Evolutionary conservation across 2,329 filamentous ascomycete species (phyloP), one percentile per base, ranked within the genome.

Genomic region (Penicillium italicum): DNA sequence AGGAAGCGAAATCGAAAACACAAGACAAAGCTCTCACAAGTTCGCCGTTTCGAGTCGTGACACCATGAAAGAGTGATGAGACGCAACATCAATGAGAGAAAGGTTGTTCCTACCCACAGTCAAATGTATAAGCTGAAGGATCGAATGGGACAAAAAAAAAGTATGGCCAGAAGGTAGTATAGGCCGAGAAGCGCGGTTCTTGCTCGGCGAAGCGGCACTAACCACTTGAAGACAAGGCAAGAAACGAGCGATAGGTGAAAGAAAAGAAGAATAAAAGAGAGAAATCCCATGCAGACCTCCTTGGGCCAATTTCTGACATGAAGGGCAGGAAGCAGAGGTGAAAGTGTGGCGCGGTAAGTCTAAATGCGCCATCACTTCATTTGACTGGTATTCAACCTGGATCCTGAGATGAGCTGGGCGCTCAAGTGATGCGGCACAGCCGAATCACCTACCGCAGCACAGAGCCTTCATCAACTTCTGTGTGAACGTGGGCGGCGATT

Each of bases 401-500:
- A 65, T 60, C 60, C 58, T 60, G 51, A 60, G 42, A 66, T 66
- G 61, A 66, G 64, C 60, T 55, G 58, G 60, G 61, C 57, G 60
- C 55, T 47, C 55, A 55, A 55, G 37, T 49, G 48, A 56, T 38
- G 48, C 57, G 57, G 55, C 60, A 61, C 55, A 54, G 49, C 55
- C 44, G 40, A 56, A 65, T 70, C 68, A 76, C 73, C 68, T 77
- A 83, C 90, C 90, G 77, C 93, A 97, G 85, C 93, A 97, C 56
- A 97, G 80, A 57, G 86, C 84, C 81, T 94, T 96, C 84, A 93
- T 88, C 72, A 97, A 81, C 81, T 97, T 97, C 78, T 96, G 89
- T 78, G 92, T 86, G 62, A 91, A 89, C 56, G 87, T 88, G 43
- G 86, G 88, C 72, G 93, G 89, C 63, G 86, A 81, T 72, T 94